A percentile compares a stretch with the other conserved stretches of the same genome.
Evolutionary conservation across 2,329 filamentous ascomycete species (phyloP).

Genomic region (Albifimbria verrucaria): DNA sequence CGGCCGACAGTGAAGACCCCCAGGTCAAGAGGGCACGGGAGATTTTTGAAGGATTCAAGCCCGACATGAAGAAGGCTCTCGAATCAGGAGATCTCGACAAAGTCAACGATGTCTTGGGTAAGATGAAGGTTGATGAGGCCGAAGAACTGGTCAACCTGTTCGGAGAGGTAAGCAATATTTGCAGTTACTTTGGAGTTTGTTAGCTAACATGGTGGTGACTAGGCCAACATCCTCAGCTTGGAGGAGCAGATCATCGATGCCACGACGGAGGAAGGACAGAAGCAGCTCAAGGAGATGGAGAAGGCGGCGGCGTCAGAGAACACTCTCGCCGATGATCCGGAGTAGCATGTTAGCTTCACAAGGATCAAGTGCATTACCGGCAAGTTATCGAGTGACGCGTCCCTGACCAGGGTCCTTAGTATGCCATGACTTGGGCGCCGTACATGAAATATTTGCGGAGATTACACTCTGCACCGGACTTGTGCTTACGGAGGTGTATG

Average conservation of each 20-base stretch:
- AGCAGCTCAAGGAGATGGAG: conserved; percentile 73
- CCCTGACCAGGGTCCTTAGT: too few relatives aligned
- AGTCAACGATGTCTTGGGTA: conserved; percentile 60
- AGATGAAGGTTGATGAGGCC: conserved; percentile 84
- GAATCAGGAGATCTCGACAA: conserved; percentile 81
- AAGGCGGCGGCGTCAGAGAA: conserved; percentile 21
- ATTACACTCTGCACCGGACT: too few relatives aligned
- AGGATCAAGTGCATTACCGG: too few relatives aligned
- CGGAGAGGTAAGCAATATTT: conserved; percentile 53
- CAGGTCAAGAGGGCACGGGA: conserved; percentile 61
- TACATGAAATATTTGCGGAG: too few relatives aligned
- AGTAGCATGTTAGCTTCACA: conserved; percentile 24
- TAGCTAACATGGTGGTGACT: conserved; percentile 16
- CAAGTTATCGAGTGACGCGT: too few relatives aligned
- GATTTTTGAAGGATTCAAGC: conserved; percentile 81
- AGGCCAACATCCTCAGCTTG: conserved; percentile 83
- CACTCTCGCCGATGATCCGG: conserved; percentile 32
- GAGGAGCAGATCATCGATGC: conserved; percentile 95
- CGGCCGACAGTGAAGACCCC: conserved; percentile 62
- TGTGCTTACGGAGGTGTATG: too few relatives aligned
- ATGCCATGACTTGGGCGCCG: too few relatives aligned
- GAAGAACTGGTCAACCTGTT: conserved; percentile 81
- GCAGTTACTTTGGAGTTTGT: background rate
- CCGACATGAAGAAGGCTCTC: conserved; percentile 76
- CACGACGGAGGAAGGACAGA: conserved; percentile 81